Evolutionary conservation across 2,329 filamentous ascomycete species (phyloP), one percentile per base, ranked within the genome.

Genomic region (Aspergillus arachidicola): DNA sequence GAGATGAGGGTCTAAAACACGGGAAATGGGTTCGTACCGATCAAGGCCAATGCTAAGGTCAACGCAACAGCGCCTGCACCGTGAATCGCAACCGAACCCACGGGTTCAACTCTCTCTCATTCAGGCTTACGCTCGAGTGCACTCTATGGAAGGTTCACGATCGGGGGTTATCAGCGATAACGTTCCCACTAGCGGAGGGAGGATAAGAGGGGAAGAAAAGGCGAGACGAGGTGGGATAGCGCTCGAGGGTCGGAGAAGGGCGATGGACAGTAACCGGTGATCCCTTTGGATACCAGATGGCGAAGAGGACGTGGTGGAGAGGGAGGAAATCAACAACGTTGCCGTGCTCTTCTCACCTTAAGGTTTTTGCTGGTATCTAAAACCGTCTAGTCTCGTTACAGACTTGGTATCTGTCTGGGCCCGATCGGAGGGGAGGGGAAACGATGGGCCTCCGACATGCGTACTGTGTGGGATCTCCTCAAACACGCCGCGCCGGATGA

Each of bases 401-500:
- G 50, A 60, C 26, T 45, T 48, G 38, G 60, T 57, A 59, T 59
- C 55, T 62, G 56, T 48, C 46, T 50, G 56, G 57, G 60, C 48
- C 63, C 61, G 61, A 65, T 65, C 63, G 60, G 60, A 43, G 51
- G 60, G 60, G 60, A 26, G 63, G n/a, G 32, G 30, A 19, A 21
- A 63, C 58, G 54, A 57, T 54, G 59, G 58, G 58, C 51, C 55
- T 62, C 48, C 56, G 55, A 48, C 46, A 54, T 61, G 41, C 38
- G 48, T 56, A 56, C 34, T 41, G 28, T 36, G 54, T 57, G 60
- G 60, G 38, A 58, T 57, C 43, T 56, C 54, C 60, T 62, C 60
- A 62, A 62, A 62, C 60, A 62, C 66, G 60, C 57, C 56, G 54
- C 57, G 51, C 32, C 60, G 48, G 54, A 28, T 68, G 67, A 69